Evolutionary conservation across 371 early-diverging fungal species (phyloP).

Genomic region (Furculomyces boomerangus): DNA sequence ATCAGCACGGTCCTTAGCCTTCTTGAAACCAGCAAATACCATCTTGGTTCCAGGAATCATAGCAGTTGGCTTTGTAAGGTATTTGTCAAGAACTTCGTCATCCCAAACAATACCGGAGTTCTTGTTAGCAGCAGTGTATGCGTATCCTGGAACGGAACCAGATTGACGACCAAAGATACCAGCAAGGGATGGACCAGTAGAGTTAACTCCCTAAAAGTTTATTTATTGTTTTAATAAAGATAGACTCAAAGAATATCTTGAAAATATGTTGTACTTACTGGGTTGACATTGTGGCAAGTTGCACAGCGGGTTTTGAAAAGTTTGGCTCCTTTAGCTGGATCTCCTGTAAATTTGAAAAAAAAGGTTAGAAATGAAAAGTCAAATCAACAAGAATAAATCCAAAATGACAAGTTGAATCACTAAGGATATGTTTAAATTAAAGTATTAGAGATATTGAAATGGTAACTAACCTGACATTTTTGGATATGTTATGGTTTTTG

Average conservation of each 20-base stretch:
- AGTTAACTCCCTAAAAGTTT: constrained; percentile 63
- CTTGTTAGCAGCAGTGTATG: constrained; percentile 88
- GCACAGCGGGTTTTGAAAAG: constrained; percentile 98
- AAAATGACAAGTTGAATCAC: too few species aligned
- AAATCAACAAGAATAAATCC: too few species aligned
- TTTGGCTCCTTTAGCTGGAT: constrained; percentile 65
- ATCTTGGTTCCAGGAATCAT: constrained; percentile 94
- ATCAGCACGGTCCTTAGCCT: constrained; percentile 46
- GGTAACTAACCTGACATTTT: too few species aligned
- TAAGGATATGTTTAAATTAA: too few species aligned
- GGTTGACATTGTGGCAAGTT: constrained; percentile 93
- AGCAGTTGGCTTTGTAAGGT: constrained; percentile 96
- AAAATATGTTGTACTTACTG: neutral
- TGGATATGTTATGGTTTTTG: too few species aligned
- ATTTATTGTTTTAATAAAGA: constrained; percentile 1
- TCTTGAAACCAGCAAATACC: constrained; percentile 97
- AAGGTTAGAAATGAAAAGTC: too few species aligned
- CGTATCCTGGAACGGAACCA: constrained; percentile 70
- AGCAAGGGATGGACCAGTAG: constrained; percentile 92
- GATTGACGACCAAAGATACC: constrained; percentile 82
- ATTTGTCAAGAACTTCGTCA: constrained; percentile 70
- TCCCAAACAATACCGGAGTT: constrained; percentile 72
- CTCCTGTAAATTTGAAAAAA: constrained; percentile 1
- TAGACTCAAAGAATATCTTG: too few species aligned
- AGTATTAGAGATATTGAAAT: too few species aligned